Percentiles rank a stretch among this genome's conserved stretches.
Conservation (phyloP, 225 moss, liverwort and hornwort genomes). For the Pseudoscleropodium purum region DNA sequence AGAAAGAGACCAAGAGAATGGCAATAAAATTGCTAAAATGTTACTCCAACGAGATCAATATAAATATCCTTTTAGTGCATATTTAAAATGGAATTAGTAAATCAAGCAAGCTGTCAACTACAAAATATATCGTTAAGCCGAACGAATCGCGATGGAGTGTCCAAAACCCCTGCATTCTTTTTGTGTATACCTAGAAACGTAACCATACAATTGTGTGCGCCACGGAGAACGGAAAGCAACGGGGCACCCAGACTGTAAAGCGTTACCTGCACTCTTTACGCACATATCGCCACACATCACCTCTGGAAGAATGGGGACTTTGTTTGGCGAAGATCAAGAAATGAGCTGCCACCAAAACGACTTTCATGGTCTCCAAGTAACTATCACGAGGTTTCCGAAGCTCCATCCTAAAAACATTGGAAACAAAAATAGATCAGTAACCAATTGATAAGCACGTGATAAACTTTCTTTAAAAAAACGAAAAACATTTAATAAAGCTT, state of each 20-base stretch:
- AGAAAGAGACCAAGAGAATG: not conserved
- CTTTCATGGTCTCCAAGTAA: conserved; percentile 45
- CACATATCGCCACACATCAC: conserved; percentile 51
- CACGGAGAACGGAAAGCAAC: not conserved
- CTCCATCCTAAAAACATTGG: conserved; percentile 26
- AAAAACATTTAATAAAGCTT: not conserved
- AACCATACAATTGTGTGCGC: not conserved
- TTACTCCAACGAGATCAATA: not conserved
- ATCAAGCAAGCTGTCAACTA: not conserved
- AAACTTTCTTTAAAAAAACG: not conserved
- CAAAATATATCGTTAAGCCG: not conserved
- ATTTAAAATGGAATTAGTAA: not conserved
- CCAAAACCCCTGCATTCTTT: not conserved
- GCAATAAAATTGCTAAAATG: not conserved
- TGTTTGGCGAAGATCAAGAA: conserved; percentile 51
- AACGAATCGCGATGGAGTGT: not conserved
- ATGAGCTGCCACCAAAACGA: conserved; percentile 47
- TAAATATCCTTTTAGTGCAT: not conserved
- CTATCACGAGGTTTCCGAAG: conserved; percentile 28
- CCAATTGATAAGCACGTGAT: not conserved
- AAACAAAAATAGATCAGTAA: not conserved
- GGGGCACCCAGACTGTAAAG: not conserved
- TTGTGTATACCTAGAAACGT: not conserved
- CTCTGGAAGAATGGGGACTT: conserved; percentile 31
- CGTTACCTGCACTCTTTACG: conserved; percentile 46